Base-by-base conservation (phyloP, 305 asterid species). In the Euphrasia arctica region DNA sequence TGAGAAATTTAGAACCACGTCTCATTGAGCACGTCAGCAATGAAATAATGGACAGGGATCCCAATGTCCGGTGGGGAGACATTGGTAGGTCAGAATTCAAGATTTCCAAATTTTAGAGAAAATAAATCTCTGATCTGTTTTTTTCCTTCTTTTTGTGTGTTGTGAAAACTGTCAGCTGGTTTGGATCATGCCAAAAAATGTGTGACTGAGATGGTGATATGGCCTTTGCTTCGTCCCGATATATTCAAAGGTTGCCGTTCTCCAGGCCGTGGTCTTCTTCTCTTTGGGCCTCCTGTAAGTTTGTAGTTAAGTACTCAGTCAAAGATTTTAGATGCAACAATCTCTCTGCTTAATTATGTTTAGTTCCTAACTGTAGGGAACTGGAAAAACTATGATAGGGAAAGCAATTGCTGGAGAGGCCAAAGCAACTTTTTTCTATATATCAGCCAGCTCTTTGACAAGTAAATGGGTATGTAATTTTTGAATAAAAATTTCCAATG, bases 371-470 rank as follows among this genome's bases (percentile, higher is more conserved):
- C 68, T 62, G 34, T 50, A 93, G 99, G 99, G 99, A 77, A 93
- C 99, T 67, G 99, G 99, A 72, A 90, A 93, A 80, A 93, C 98
- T 65, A 93, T 93, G 99, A 90, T 93, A 66, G 99, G 99, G 68
- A 93, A 93, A 82, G 99, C 99, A 72, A 93, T 93, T 68, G 99
- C 99, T 73, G 97, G 99, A 70, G 99, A 93, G 78, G 97, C 99
- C 63, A 88, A 90, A 75, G 99, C 99, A 62, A 93, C 99, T 60
- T 90, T 93, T 80, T 93, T 93, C 81, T 93, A 93, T 81, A 93
- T 93, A 74, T 93, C 99, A 76, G 95, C 97, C 70, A 93, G 99
- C 80, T 93, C 99, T 70, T 69, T 93, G 77, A 90, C 97, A 32
- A 93, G 99, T 90, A 93, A 90, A 81, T 93, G 99, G 99, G 99